Conservation (phyloP, 2,329 filamentous ascomycete genomes). For the Cladosporium sp. region DNA sequence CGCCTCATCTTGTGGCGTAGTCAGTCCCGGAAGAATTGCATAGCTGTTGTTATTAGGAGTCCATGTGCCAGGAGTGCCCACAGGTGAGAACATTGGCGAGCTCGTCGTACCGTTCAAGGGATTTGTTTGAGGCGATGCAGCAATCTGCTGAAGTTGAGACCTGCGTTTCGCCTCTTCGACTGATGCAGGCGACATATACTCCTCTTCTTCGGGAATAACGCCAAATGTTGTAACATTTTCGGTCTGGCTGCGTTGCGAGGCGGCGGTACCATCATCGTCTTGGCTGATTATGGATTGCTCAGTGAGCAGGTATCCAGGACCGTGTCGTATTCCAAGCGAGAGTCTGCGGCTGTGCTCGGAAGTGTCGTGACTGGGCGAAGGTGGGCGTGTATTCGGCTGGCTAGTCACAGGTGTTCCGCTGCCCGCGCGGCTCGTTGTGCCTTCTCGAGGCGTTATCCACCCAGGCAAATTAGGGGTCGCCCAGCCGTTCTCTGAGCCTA, state of each 20-base stretch:
- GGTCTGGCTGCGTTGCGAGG: not conserved
- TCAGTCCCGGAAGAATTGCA: conserved; percentile 20
- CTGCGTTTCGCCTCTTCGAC: conserved; percentile 29
- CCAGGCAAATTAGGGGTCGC: conserved; percentile 31
- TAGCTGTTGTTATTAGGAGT: conserved; percentile 21
- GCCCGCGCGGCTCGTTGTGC: conserved; percentile 40
- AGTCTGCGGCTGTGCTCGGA: conserved; percentile 22
- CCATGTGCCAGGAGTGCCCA: conserved; percentile 17
- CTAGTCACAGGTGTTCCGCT: conserved; percentile 31
- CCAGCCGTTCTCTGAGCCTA: conserved; percentile 27
- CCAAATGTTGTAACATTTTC: no score
- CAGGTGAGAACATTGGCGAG: conserved; percentile 15
- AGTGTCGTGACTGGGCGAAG: conserved; percentile 29
- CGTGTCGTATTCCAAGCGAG: conserved; percentile 28
- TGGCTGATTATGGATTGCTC: conserved; percentile 1
- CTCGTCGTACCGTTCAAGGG: conserved; percentile 16
- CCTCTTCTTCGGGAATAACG: conserved; percentile 26
- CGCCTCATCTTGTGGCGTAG: no score
- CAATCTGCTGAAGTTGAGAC: conserved; percentile 26
- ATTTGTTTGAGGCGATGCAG: conserved; percentile 28
- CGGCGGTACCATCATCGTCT: not conserved
- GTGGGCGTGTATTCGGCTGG: conserved; percentile 28
- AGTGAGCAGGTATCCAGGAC: conserved; percentile 23
- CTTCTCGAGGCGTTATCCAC: conserved; percentile 39
- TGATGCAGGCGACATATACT: conserved; percentile 28